These are phyloP conservation scores for Entonaema liquescens DNA, from an alignment of 495 filamentous ascomycete genomes.

Conservation along the genomic window DNA sequence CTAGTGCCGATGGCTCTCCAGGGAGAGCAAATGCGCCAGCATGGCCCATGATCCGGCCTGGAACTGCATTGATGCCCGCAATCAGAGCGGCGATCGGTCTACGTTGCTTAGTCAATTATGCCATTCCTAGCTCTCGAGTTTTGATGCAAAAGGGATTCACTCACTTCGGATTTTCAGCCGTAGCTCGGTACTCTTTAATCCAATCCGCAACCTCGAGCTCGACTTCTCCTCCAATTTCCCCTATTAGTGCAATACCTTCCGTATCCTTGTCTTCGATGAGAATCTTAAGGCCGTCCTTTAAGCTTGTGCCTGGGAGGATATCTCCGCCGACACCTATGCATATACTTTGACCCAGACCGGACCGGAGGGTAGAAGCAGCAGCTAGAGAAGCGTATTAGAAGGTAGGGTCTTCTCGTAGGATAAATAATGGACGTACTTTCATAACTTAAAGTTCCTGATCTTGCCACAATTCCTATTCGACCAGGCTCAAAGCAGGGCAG, in stretches of 20 bases:
- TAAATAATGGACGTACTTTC: slow-evolving; percentile 54
- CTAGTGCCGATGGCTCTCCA: slow-evolving; percentile 70
- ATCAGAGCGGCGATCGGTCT: slow-evolving; percentile 85
- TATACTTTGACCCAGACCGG: slow-evolving; percentile 84
- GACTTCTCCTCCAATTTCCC: slow-evolving; percentile 84
- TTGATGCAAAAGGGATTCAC: slow-evolving; percentile 29
- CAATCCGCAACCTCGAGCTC: slow-evolving; percentile 86
- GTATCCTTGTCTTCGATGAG: slow-evolving; percentile 81
- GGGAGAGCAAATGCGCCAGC: slow-evolving; percentile 79
- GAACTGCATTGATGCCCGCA: slow-evolving; percentile 71
- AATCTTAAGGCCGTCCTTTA: slow-evolving; percentile 77
- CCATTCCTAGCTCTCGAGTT: background rate
- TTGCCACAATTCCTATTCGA: slow-evolving; percentile 81
- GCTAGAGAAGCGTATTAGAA: slow-evolving; percentile 49
- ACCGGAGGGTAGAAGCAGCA: slow-evolving; percentile 81
- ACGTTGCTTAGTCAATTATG: background rate
- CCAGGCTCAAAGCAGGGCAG: slow-evolving; percentile 78
- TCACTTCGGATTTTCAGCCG: slow-evolving; percentile 72
- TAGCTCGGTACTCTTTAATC: slow-evolving; percentile 72
- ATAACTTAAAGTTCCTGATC: slow-evolving; percentile 89
- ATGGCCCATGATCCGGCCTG: slow-evolving; percentile 85
- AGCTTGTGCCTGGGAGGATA: slow-evolving; percentile 80
- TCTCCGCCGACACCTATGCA: slow-evolving; percentile 92
- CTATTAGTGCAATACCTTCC: slow-evolving; percentile 82
- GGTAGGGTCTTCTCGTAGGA: background rate